Base-by-base conservation (phyloP, 2,329 filamentous ascomycete species). In the Ophiostoma piceae region DNA sequence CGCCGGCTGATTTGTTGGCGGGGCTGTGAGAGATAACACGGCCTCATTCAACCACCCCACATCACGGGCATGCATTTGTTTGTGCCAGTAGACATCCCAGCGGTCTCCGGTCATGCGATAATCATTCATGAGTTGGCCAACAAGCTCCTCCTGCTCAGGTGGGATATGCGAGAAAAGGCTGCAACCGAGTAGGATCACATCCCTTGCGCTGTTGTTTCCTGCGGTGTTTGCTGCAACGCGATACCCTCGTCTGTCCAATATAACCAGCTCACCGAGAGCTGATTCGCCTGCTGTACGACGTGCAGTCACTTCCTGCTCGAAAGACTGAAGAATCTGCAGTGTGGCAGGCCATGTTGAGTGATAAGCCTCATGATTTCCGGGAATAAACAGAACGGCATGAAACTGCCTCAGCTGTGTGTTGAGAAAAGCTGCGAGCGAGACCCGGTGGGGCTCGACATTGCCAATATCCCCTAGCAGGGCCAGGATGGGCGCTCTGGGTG, bases 51-150 rank as follows among this genome's bases (percentile, higher is more conserved):
- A n/a, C 51, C 51, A 57, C 12, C 7, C 11, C n/a, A 57, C 3
- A 26, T 57, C 51, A 22, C 51, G n/a, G n/a, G 51, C 51, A 57
- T 57, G 51, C 51, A 57, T 26, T 57, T 57, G 51, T 8, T 57
- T 60, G 26, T 60, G 54, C 26, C 54, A 60, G 26, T 32, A 60
- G 22, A 60, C 54, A 32, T 62, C 26, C 57, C 57, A 62, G 11
- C 26, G 57, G 16, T 57, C 57, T 19, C 26, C 57, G 22, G 22
- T 32, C 12, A 62, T 12, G 4, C 57, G 9, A 14, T 32, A 32
- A 26, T 29, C 57, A 26, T 35, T 62, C 26, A 32, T 32, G 11
- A 3, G 6, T 16, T 16, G 26, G 6, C 57, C 26, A 12, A 62
- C 57, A 32, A n/a, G 6, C 12, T 12, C 26, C 26, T 26, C 6